These are phyloP conservation scores for Dionaea muscipula DNA, from an alignment of 179 eudicot genomes.

Conservation along the genomic window DNA sequence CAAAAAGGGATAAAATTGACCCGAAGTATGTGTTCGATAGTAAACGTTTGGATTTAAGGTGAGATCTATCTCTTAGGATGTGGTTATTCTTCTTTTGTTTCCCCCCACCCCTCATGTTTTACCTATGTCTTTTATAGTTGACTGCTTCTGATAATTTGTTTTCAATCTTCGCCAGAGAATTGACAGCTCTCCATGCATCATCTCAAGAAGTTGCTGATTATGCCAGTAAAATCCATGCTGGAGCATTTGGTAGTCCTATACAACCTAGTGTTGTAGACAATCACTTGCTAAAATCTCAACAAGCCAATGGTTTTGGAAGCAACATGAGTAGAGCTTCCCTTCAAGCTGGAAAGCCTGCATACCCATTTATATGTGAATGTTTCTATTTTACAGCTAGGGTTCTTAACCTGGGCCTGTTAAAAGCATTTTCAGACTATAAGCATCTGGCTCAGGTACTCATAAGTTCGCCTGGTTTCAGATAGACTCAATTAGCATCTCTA, in stretches of 20 bases:
- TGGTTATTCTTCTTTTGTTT: background rate
- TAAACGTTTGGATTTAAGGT: slow-evolving; percentile 72
- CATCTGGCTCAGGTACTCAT: slow-evolving; percentile 79
- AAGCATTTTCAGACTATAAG: slow-evolving; percentile 94
- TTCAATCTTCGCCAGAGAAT: slow-evolving; percentile 36
- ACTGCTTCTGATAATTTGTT: slow-evolving; percentile 6
- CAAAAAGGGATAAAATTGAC: slow-evolving; percentile 77
- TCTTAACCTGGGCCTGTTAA: slow-evolving; percentile 76
- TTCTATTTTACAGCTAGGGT: slow-evolving; percentile 98
- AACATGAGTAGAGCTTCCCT: slow-evolving; percentile 23
- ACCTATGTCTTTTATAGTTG: background rate
- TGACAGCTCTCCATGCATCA: slow-evolving; percentile 93
- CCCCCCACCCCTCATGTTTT: background rate
- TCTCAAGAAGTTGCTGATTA: slow-evolving; percentile 82
- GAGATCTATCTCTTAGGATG: slow-evolving; percentile 7
- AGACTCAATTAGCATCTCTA: background rate
- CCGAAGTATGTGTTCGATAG: slow-evolving; percentile 56
- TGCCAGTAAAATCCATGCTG: slow-evolving; percentile 27
- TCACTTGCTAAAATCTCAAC: slow-evolving; percentile 41
- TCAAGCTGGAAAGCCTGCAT: slow-evolving; percentile 36
- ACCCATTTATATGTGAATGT: slow-evolving; percentile 84
- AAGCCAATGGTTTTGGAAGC: slow-evolving; percentile 50
- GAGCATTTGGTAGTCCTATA: slow-evolving; percentile 17
- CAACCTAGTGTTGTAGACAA: slow-evolving; percentile 28
- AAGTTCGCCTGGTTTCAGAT: background rate